phyloP scores from a whole-genome alignment of 805 yeast species.

The Metschnikowia peoriensis region DNA sequence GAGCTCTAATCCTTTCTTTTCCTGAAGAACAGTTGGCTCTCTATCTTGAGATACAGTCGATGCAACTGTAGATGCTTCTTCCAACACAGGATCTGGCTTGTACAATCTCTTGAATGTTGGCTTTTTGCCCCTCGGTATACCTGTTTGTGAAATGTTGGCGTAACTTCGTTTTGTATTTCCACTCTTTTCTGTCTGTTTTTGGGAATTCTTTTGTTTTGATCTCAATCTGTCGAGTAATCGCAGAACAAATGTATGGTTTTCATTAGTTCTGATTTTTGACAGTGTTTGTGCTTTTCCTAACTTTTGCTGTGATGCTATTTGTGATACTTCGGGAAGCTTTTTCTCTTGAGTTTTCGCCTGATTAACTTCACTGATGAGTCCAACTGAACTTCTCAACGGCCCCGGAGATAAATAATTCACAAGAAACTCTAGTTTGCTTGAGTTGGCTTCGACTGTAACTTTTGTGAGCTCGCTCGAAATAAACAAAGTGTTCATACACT shows the following conservation, averaged over 20 bases:
- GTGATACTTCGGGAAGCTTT: background rate
- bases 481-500: constrained; percentile 22
- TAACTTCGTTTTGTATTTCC: background rate
- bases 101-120: constrained; percentile 22
- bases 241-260: background rate
- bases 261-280: background rate
- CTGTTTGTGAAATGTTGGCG: constrained; percentile 17
- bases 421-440: constrained; percentile 1
- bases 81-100: constrained; percentile 25
- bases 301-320: too few species aligned
- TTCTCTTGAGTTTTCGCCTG: background rate
- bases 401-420: background rate
- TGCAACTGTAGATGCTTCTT: constrained; percentile 10
- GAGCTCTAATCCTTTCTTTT: background rate
- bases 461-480: constrained; percentile 23
- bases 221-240: background rate
- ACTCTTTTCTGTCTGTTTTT: background rate
- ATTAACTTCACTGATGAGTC: background rate
- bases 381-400: background rate
- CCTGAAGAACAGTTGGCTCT: background rate
- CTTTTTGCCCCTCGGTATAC: constrained; percentile 26
- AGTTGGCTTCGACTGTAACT: constrained; percentile 12
- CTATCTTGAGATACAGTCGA: constrained; percentile 3
- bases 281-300: too few species aligned
- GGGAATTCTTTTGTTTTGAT: background rate